Base-by-base conservation (phyloP, 2,329 filamentous ascomycete species). In the Aspergillus fructus region DNA sequence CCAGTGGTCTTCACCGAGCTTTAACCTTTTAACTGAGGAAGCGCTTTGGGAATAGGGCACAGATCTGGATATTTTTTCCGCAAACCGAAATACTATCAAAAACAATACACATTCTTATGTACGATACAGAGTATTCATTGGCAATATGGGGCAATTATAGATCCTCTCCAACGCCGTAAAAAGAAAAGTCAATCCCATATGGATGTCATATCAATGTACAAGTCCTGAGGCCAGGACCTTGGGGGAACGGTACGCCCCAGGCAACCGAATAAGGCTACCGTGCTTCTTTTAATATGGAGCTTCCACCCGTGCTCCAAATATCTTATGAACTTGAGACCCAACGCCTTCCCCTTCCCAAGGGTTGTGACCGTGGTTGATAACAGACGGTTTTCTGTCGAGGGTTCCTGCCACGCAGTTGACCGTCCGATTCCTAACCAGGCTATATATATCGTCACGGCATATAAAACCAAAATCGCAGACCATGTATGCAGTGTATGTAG, bases 381-480 rank as follows among this genome's bases (percentile, higher is more conserved):
- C 19, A 49, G 49, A 27, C 27, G 41, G 43, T 30, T 7, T n/a
- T 39, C 13, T 33, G 24, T 21, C 9, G 19, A 33, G 8, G 17
- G 4, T 21, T 9, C 37, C 12, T 33, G 15, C 19, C 33, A 33
- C 39, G 13, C 27, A 47, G 40, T 48, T 51, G 30, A 33, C 45
- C 33, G 46, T 33, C 50, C 54, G 55, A 37, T 39, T 60, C 45
- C 50, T 49, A 49, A 63, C 56, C 43, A 63, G 49, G 46, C 41
- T 63, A 62, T 63, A 59, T 66, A 66, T 59, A 63, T 67, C 63
- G 61, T 67, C 58, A 61, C 64, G 55, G 58, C 61, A 62, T 63
- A 62, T 67, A 63, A 58, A 57, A 57, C 60, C 52, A 64, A 53
- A 55, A 56, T 49, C 51, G 53, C 48, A 53, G 59, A 61, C 43